These are phyloP conservation scores for Psidium friedrichsthalianum DNA, from an alignment of 345 rosid genomes.

Conservation along the genomic window DNA sequence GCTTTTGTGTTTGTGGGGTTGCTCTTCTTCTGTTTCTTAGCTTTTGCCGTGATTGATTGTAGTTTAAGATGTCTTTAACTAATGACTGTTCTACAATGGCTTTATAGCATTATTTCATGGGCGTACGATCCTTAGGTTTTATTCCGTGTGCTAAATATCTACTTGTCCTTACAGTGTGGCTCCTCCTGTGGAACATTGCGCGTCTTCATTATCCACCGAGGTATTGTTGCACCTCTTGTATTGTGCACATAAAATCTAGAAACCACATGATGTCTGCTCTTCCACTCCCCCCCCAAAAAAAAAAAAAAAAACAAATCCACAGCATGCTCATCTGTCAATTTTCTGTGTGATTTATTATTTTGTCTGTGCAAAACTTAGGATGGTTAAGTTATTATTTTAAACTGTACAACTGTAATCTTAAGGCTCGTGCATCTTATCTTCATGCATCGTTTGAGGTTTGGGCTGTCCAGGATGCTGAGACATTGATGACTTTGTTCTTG, in stretches of 20 bases:
- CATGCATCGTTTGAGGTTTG: not conserved
- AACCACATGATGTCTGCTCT: accelerated
- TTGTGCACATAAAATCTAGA: not conserved
- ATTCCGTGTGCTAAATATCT: not conserved
- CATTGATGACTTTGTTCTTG: not conserved
- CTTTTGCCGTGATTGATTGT: not conserved
- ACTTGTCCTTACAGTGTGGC: not conserved
- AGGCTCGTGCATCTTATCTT: not conserved
- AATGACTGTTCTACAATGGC: not conserved
- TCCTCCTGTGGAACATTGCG: not conserved
- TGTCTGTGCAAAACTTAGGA: not conserved
- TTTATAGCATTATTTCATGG: not conserved
- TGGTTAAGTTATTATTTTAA: not conserved
- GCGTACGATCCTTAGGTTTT: not conserved
- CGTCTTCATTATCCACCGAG: not conserved
- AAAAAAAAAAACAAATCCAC: too few relatives aligned
- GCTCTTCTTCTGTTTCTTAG: not conserved
- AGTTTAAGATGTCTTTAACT: not conserved
- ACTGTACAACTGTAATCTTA: not conserved
- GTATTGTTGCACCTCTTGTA: not conserved
- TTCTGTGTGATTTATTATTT: not conserved
- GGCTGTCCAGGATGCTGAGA: not conserved
- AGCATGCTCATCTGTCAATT: not conserved
- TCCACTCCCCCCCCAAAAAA: not conserved
- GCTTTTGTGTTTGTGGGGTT: not conserved